Percentiles rank a stretch among this genome's conserved stretches.
These are phyloP conservation scores for Ustilago lituana DNA, from an alignment of 1,284 basidiomycete genomes.

Conservation along the genomic window DNA sequence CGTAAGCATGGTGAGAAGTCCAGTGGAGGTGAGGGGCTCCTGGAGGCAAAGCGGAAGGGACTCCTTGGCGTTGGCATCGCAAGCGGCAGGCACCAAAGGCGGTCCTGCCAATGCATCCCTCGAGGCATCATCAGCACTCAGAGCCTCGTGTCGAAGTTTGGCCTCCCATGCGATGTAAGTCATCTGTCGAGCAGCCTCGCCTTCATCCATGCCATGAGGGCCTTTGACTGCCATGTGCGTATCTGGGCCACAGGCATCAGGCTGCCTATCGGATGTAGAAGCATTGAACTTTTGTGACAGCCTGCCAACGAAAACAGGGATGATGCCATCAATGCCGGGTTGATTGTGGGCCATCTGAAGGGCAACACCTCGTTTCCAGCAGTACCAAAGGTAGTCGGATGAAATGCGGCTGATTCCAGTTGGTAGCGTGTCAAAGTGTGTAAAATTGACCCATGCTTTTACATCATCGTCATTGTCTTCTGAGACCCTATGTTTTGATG, in stretches of 20 bases:
- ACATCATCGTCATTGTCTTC: too few relatives aligned
- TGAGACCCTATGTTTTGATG: too few relatives aligned
- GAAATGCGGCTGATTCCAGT: background rate
- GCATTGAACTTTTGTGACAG: background rate
- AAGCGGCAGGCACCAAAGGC: background rate
- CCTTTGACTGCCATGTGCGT: background rate
- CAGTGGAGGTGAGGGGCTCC: background rate
- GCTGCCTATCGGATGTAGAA: too few relatives aligned
- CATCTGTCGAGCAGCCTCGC: background rate
- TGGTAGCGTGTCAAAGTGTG: slow-evolving; percentile 8
- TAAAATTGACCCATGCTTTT: slow-evolving; percentile 11
- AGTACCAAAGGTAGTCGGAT: slow-evolving; percentile 18
- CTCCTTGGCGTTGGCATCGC: background rate
- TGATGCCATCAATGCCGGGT: slow-evolving; percentile 15
- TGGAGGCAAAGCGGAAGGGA: too few relatives aligned
- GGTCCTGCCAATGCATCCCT: background rate
- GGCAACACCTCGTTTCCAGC: slow-evolving; percentile 23
- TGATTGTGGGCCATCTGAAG: slow-evolving; percentile 4
- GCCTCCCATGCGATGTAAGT: slow-evolving; percentile 11
- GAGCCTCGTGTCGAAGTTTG: background rate
- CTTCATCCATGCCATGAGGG: background rate
- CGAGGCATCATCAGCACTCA: too few relatives aligned
- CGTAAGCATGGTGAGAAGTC: background rate
- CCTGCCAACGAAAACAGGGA: slow-evolving; percentile 14
- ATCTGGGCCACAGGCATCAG: too few relatives aligned